These are phyloP conservation scores for Gaeumannomyces tritici DNA, from an alignment of 2,329 filamentous ascomycete species.

Conservation along the genomic window DNA sequence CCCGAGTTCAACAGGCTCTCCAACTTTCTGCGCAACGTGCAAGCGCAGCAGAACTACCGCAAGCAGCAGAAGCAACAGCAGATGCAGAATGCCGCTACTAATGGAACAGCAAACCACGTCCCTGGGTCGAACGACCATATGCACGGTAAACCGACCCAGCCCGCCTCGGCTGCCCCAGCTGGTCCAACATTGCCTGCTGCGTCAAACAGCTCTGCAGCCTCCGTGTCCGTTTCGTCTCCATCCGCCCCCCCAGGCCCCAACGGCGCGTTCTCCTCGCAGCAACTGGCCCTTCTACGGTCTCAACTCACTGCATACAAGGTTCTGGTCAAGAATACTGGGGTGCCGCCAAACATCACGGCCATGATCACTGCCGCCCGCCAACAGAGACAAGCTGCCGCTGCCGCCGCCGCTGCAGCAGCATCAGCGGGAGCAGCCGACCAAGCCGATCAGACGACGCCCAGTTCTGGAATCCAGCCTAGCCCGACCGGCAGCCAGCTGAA, in stretches of 20 bases:
- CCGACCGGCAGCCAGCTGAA: constrained; percentile 31
- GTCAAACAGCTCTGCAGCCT: constrained; percentile 18
- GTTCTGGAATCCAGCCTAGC: constrained; percentile 20
- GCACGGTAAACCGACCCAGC: constrained; percentile 21
- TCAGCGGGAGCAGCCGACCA: constrained; percentile 24
- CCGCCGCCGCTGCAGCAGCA: constrained; percentile 22
- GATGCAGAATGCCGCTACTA: constrained; percentile 41
- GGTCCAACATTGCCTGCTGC: constrained; percentile 11
- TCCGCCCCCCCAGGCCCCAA: constrained; percentile 20
- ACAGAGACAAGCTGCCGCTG: constrained; percentile 49
- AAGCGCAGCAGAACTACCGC: constrained; percentile 22
- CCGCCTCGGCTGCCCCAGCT: constrained; percentile 26
- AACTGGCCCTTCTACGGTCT: constrained; percentile 66
- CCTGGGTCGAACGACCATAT: constrained; percentile 29
- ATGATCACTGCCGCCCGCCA: constrained; percentile 69
- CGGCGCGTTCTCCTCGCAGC: constrained; percentile 65
- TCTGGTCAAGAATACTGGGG: constrained; percentile 75
- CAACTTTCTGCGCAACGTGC: constrained; percentile 61
- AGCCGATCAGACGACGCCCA: constrained; percentile 1
- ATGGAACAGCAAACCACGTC: constrained; percentile 43
- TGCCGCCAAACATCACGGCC: constrained; percentile 71
- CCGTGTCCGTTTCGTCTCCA: constrained; percentile 13
- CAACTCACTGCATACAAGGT: constrained; percentile 91
- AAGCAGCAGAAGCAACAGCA: constrained; percentile 25
- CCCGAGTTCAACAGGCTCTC: constrained; percentile 81